Base-by-base conservation (phyloP, 2,329 filamentous ascomycete species). In the Rhinocladiella similis region DNA sequence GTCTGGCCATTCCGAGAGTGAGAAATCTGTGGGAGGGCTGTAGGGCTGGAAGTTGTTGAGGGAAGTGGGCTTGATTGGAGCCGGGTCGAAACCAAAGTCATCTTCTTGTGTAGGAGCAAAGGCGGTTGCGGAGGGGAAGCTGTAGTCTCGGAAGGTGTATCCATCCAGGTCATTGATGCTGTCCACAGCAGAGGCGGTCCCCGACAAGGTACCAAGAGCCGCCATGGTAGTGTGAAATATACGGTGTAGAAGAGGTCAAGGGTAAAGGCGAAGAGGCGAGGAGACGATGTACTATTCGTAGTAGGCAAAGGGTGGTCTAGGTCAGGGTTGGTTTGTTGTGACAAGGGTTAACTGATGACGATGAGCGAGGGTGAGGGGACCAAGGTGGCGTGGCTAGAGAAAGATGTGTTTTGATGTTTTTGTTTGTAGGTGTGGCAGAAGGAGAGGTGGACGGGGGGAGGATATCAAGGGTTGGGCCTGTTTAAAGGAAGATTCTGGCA, bases 61-160 rank as follows among this genome's bases (percentile, higher is more conserved):
- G 7, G 47, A 18, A 22, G 50, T 36, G 18, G 55, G 38, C 51
- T 61, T 61, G 13, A 50, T n/a, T 20, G 45, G 29, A 3, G 61
- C 58, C 5, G 63, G 63, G 43, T 66, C 63, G 36, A 66, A 66
- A 38, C 63, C 63, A 55, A 66, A 66, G 48, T 64, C 59, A 38
- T 64, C 63, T 20, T 60, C 54, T 36, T 57, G 50, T 13, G 39
- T n/a, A 25, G 59, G 42, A 3, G 45, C 42, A 20, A 52, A 61
- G 38, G 14, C 42, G 20, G 41, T 41, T 10, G 27, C 27, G 43
- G 56, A 36, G 25, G 57, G 51, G 39, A 62, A 62, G 10, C 46
- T 50, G 49, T 57, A 58, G 52, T 61, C 56, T 50, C 59, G 47
- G 35, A 63, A 16, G 20, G 51, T 61, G 52, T 61, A 63, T n/a